Evolutionary conservation across 2,329 filamentous ascomycete genomes (phyloP).

Genomic region (Phyllosticta citrichinensis): DNA sequence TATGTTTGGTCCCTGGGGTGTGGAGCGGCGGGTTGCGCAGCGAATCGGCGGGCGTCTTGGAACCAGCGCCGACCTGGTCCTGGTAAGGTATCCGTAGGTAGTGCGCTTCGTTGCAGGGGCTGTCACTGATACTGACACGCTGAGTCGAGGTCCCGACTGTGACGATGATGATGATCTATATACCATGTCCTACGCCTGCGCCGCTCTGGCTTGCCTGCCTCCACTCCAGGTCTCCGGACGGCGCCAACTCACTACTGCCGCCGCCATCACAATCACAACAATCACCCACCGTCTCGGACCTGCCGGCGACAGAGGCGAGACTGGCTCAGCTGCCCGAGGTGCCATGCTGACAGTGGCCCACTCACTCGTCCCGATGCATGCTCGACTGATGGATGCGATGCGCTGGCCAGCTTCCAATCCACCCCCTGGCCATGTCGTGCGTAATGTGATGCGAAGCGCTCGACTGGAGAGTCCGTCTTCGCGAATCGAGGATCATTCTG

Average conservation of each 20-base stretch:
- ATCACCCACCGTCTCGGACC: background rate
- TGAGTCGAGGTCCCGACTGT: too few species aligned
- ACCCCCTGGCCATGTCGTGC: background rate
- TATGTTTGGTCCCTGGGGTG: background rate
- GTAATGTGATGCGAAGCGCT: conserved; percentile 3
- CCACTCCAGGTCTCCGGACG: too few species aligned
- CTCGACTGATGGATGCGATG: background rate
- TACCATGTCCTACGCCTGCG: too few species aligned
- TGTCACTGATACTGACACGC: background rate
- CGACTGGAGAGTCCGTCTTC: background rate
- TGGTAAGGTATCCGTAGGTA: background rate
- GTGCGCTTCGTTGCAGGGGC: background rate
- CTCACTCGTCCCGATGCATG: conserved; percentile 1
- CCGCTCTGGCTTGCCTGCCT: too few species aligned
- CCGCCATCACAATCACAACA: background rate
- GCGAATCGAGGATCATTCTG: conserved; percentile 9
- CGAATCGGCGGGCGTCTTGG: background rate
- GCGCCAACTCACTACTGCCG: background rate
- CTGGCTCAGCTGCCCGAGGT: background rate
- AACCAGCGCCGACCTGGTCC: background rate
- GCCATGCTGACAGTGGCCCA: background rate
- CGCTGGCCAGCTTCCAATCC: background rate
- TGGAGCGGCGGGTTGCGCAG: background rate
- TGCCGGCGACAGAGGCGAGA: background rate
- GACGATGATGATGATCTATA: too few species aligned